Conservation (phyloP, 1,284 basidiomycete genomes). For the Boletellus deceptivus region DNA sequence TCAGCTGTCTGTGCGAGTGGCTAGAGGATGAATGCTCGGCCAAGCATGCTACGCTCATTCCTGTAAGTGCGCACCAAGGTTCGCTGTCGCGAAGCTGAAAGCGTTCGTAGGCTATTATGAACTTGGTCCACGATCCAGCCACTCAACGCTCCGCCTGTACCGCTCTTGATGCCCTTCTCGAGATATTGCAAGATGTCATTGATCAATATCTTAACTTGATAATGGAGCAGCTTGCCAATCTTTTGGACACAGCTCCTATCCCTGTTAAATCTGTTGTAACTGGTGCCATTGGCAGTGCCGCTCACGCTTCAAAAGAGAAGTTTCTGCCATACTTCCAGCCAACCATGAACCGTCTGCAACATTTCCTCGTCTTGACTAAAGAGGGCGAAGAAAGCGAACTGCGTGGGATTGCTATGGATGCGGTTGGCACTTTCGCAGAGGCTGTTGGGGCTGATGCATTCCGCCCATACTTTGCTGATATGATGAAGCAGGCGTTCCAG, state of each 20-base stretch:
- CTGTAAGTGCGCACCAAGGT: conserved; percentile 48
- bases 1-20: conserved; percentile 98
- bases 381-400: conserved; percentile 92
- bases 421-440: conserved; percentile 96
- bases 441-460: conserved; percentile 94
- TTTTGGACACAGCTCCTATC: conserved; percentile 86
- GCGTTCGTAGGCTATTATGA: conserved; percentile 71
- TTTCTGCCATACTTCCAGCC: conserved; percentile 96
- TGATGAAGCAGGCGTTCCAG: conserved; percentile 96
- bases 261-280: conserved; percentile 94
- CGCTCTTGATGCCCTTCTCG: conserved; percentile 94
- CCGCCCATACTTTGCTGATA: conserved; percentile 91
- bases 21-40: conserved; percentile 90
- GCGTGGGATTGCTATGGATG: conserved; percentile 97
- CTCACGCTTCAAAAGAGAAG: conserved; percentile 92
- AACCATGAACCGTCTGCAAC: conserved; percentile 87
- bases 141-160: conserved; percentile 95
- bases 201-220: conserved; percentile 91
- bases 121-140: conserved; percentile 81
- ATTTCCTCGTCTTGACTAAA: conserved; percentile 79
- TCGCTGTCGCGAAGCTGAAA: neutral
- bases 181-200: conserved; percentile 90
- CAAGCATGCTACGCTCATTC: conserved; percentile 84
- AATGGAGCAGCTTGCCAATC: conserved; percentile 91
- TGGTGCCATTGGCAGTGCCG: conserved; percentile 97